Conservation (phyloP, 2,329 filamentous ascomycete species). For the Scedosporium aurantiacum region DNA sequence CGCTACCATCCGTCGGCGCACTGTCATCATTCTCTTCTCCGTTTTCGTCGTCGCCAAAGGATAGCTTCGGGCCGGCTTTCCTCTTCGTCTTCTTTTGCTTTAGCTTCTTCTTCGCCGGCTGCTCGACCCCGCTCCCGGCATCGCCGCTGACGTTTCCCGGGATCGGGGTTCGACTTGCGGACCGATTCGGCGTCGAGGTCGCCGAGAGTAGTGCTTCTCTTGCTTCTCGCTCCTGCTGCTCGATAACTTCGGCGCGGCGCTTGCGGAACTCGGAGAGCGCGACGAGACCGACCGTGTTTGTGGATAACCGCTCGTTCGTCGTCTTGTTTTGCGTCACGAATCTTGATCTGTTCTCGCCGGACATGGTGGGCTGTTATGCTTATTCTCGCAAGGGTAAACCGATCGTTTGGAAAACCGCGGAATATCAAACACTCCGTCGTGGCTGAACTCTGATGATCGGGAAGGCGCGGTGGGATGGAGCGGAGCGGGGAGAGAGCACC, state of each 20-base stretch:
- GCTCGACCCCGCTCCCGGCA: constrained; percentile 10
- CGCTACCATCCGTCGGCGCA: constrained; percentile 18
- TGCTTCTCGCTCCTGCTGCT: constrained; percentile 75
- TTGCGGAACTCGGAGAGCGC: constrained; percentile 91
- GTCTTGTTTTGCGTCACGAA: constrained; percentile 69
- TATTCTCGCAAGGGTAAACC: not conserved
- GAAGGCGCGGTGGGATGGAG: not conserved
- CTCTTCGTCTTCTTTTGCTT: constrained; percentile 35
- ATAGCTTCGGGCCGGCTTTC: constrained; percentile 37
- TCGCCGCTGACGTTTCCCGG: not conserved
- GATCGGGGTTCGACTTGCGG: constrained; percentile 32
- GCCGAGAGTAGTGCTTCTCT: constrained; percentile 38
- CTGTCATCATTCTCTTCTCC: constrained; percentile 36
- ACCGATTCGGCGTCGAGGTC: constrained; percentile 33
- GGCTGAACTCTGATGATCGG: not conserved
- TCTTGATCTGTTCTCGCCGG: constrained; percentile 35
- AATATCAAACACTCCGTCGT: not conserved
- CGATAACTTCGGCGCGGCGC: constrained; percentile 84
- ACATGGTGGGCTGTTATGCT: constrained; percentile 22
- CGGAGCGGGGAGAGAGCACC: not conserved
- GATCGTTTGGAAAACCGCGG: constrained; percentile 4
- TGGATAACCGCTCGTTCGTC: constrained; percentile 72
- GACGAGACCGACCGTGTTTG: constrained; percentile 82
- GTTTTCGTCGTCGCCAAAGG: constrained; percentile 60
- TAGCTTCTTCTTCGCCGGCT: constrained; percentile 24